Evolutionary conservation across 768 basidiomycete species (phyloP).

Genomic region (Tylopilus sp.): DNA sequence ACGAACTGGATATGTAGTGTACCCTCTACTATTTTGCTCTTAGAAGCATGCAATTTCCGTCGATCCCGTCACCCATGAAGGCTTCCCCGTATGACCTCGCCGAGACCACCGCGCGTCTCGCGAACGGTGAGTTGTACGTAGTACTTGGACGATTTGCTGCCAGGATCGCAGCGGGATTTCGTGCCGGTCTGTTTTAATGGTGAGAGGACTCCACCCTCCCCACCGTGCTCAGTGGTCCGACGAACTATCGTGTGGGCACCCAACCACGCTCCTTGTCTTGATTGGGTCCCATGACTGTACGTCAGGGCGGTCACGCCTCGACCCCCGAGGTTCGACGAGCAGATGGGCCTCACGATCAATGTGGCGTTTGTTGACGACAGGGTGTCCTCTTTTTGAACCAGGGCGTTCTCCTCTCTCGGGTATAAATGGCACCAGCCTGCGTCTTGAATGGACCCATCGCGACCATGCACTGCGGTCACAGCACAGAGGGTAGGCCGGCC

Average conservation of each 20-base stretch:
- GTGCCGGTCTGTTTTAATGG: conserved; percentile 1
- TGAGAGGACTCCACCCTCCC: not conserved
- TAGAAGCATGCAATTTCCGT: conserved; percentile 23
- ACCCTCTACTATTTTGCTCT: conserved; percentile 26
- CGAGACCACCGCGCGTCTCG: not conserved
- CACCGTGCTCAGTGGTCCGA: no score
- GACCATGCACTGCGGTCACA: conserved; percentile 4
- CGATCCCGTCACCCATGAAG: conserved; percentile 5
- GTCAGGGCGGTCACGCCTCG: no score
- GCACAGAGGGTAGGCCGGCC: conserved; percentile 6
- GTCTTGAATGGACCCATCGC: not conserved
- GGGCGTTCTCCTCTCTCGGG: no score
- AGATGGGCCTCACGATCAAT: not conserved
- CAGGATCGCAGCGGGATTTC: not conserved
- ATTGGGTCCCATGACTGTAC: no score
- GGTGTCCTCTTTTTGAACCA: not conserved
- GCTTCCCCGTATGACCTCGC: not conserved
- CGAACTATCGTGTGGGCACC: no score
- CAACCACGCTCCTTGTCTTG: no score
- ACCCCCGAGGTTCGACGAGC: not conserved
- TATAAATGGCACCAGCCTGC: not conserved
- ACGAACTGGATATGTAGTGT: conserved; percentile 21
- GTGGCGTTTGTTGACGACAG: not conserved
- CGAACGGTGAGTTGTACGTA: conserved; percentile 1
- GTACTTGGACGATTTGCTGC: conserved; percentile 7